Evolutionary conservation across 495 filamentous ascomycete genomes (phyloP), one percentile per base, ranked within the genome.

Genomic region (Cercophora scortea): DNA sequence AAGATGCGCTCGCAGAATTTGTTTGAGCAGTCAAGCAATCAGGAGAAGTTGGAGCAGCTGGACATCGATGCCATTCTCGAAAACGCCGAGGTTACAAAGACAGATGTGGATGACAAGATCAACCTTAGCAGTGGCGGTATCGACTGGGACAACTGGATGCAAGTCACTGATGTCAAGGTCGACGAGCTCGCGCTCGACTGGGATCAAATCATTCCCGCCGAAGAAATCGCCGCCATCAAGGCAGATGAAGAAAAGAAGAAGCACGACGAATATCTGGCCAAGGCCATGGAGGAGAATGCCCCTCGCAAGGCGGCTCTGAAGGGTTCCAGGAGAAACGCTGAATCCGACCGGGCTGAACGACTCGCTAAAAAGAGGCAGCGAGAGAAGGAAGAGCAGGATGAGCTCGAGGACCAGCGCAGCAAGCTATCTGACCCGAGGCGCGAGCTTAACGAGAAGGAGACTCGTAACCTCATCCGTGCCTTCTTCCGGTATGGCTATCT

Each of bases 141-240:
- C 46, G 88, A 92, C 52, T 93, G 90, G 50, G 93, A 96, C 63
- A 95, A 96, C 47, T 99, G 97, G 66, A 79, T 97, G 68, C 89
- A 88, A 55, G 93, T 93, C 54, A 91, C 88, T 4, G 90, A 96
- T 59, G 88, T 97, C 68, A 96, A 96, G 68, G 84, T 96, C 18
- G 88, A 94, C 62, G 85, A 90, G 56, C 78, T 96, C 38, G 59
- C 60, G n/a, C 67, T 76, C 7, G 86, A 87, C 53, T 98, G 93
- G 93, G 94, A 97, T 58, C 85, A 96, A 50, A 97, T 99, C 62
- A 99, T 99, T 55, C 94, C 93, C 1, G 90, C 89, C 56, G 90
- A 96, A 7, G 80, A 94, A 59, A 80, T 97, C 17, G 90, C 87
- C 18, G 83, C 81, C 46, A 85, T 97, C 66, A 94, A 91, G 65